These are phyloP conservation scores for Vickermania ingenoplastis DNA, from an alignment of 208 protist genomes.

Conservation along the genomic window DNA sequence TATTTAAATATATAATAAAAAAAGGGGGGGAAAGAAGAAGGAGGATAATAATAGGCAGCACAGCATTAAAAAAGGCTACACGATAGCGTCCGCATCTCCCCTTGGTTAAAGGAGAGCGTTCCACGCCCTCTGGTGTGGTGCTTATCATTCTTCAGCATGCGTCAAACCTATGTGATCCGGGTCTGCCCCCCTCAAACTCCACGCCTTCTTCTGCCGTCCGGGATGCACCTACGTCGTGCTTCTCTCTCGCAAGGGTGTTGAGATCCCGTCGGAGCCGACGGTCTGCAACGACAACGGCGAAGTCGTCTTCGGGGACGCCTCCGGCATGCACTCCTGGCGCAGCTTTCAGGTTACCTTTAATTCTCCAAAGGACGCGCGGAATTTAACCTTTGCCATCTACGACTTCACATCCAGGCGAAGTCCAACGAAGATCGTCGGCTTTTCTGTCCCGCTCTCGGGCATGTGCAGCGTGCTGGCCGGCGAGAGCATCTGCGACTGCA, in stretches of 20 bases:
- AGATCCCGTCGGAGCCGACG: constrained; percentile 54
- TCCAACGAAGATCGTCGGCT: constrained; percentile 69
- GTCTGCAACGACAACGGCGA: constrained; percentile 48
- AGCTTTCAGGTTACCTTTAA: constrained; percentile 67
- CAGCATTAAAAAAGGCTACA: too few relatives aligned
- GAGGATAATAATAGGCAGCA: too few relatives aligned
- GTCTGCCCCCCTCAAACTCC: constrained; percentile 67
- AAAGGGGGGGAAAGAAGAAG: too few relatives aligned
- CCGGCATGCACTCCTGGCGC: constrained; percentile 27
- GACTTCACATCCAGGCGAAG: constrained; percentile 76
- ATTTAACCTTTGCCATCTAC: constrained; percentile 68
- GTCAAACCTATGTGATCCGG: constrained; percentile 62
- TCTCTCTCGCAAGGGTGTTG: constrained; percentile 62
- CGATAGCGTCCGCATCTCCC: too few relatives aligned
- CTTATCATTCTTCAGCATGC: too few relatives aligned
- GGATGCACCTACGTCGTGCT: constrained; percentile 59
- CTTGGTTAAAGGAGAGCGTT: too few relatives aligned
- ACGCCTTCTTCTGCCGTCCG: constrained; percentile 57
- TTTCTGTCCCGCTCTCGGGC: constrained; percentile 73
- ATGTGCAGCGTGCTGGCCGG: constrained; percentile 83
- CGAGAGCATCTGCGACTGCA: constrained; percentile 81
- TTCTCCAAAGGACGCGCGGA: constrained; percentile 70
- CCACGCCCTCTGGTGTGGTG: too few relatives aligned
- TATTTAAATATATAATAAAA: too few relatives aligned
- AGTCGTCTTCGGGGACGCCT: constrained; percentile 56